phyloP scores from a whole-genome alignment of 192 early-diverging fungal species.

The Gaertneriomyces semiglobifer region DNA sequence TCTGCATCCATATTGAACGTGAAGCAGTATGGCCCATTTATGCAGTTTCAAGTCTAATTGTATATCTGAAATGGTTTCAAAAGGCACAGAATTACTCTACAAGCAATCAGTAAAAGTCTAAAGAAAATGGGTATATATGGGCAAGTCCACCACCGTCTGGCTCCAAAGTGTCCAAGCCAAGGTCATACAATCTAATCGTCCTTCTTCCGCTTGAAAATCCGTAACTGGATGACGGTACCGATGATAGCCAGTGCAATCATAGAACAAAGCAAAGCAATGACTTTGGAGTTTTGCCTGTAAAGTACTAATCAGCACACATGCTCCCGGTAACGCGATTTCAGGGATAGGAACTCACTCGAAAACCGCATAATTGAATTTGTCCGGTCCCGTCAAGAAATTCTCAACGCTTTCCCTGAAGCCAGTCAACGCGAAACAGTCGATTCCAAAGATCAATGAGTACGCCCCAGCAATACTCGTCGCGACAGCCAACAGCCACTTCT shows the following conservation, averaged over 20 bases:
- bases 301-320: neutral
- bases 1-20: no score
- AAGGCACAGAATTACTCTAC: no score
- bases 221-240: conserved; percentile 31
- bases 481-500: conserved; percentile 32
- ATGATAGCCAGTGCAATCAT: conserved; percentile 29
- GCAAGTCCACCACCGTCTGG: no score
- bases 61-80: no score
- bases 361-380: conserved; percentile 1
- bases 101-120: no score
- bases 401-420: conserved; percentile 25
- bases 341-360: conserved; percentile 16
- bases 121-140: no score
- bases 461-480: conserved; percentile 34
- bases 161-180: no score
- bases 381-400: conserved; percentile 9
- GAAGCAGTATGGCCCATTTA: no score
- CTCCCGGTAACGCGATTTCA: neutral
- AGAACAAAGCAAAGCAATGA: conserved; percentile 22
- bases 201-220: conserved; percentile 12
- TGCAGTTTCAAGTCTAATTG: no score
- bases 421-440: conserved; percentile 35
- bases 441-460: conserved; percentile 30
- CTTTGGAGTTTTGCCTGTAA: conserved; percentile 13
- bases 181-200: conserved; percentile 1